A percentile compares a stretch with the other conserved stretches of the same genome.
Evolutionary conservation across 331 rosid genomes (phyloP).

Genomic region (Malus hybrid): DNA sequence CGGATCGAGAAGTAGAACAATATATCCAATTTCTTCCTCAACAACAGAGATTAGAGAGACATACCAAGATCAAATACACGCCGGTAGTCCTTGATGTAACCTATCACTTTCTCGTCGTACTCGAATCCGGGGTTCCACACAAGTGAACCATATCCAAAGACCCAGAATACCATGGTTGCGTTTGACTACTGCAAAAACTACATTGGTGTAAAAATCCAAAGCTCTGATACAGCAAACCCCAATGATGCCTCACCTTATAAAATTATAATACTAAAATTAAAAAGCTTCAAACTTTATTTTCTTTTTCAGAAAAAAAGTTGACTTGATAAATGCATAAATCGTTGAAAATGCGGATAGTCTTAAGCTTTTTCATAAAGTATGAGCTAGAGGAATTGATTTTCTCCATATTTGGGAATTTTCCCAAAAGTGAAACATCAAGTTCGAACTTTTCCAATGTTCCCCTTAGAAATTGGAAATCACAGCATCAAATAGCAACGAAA

Average conservation of each 20-base stretch:
- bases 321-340: background rate
- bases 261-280: background rate
- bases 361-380: background rate
- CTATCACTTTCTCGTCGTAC: constrained; percentile 66
- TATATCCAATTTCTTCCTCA: background rate
- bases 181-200: constrained; percentile 22
- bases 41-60: background rate
- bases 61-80: constrained; percentile 94
- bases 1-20: background rate
- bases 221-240: background rate
- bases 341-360: background rate
- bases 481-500: background rate
- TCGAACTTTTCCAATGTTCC: background rate
- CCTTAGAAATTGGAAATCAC: background rate
- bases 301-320: background rate
- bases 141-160: constrained; percentile 94
- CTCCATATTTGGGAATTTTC: background rate
- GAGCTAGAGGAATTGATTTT: background rate
- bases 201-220: background rate
- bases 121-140: constrained; percentile 97
- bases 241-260: background rate
- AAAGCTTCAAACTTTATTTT: background rate
- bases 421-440: background rate
- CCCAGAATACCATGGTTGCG: constrained; percentile 81
- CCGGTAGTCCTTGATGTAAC: constrained; percentile 78